These are phyloP conservation scores for Calycina marina DNA, from an alignment of 2,329 filamentous ascomycete genomes.

Conservation along the genomic window DNA sequence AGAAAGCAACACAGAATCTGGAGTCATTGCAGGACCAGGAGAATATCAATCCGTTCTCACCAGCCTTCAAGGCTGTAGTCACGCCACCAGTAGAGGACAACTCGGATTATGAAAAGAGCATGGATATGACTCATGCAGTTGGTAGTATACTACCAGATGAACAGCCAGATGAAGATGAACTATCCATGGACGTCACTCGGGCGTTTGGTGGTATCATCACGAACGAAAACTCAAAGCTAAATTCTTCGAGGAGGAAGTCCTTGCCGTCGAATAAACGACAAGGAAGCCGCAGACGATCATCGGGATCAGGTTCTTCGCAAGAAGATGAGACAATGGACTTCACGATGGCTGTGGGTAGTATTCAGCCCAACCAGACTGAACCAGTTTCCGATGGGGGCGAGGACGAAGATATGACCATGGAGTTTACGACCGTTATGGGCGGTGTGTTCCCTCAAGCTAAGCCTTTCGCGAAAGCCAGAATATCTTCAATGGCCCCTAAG, in stretches of 20 bases:
- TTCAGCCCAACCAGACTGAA: slow-evolving; percentile 24
- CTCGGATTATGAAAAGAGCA: slow-evolving; percentile 26
- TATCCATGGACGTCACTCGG: slow-evolving; percentile 90
- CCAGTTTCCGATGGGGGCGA: slow-evolving; percentile 24
- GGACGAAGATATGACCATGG: slow-evolving; percentile 67
- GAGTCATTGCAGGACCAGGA: slow-evolving; percentile 29
- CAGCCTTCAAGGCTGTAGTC: slow-evolving; percentile 11
- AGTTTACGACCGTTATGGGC: slow-evolving; percentile 54
- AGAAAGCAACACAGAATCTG: slow-evolving; percentile 31
- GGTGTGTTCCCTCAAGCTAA: slow-evolving; percentile 30
- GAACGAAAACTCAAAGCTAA: slow-evolving; percentile 8
- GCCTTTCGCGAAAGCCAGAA: slow-evolving; percentile 16
- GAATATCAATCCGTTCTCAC: slow-evolving; percentile 32
- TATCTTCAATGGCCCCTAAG: slow-evolving; percentile 9
- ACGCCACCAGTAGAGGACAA: slow-evolving; percentile 16
- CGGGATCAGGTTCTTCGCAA: slow-evolving; percentile 16
- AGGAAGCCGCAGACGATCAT: slow-evolving; percentile 25
- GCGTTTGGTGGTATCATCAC: slow-evolving; percentile 65
- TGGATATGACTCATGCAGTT: slow-evolving; percentile 41
- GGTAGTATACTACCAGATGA: slow-evolving; percentile 32
- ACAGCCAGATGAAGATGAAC: slow-evolving; percentile 29
- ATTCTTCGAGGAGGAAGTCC: slow-evolving; percentile 20
- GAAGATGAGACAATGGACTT: slow-evolving; percentile 36
- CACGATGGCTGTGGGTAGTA: slow-evolving; percentile 40
- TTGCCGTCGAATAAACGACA: slow-evolving; percentile 18